A percentile compares a stretch with the other conserved stretches of the same genome.
These are phyloP conservation scores for Nannizzia gypsea DNA, from an alignment of 2,329 filamentous ascomycete species.

Conservation along the genomic window DNA sequence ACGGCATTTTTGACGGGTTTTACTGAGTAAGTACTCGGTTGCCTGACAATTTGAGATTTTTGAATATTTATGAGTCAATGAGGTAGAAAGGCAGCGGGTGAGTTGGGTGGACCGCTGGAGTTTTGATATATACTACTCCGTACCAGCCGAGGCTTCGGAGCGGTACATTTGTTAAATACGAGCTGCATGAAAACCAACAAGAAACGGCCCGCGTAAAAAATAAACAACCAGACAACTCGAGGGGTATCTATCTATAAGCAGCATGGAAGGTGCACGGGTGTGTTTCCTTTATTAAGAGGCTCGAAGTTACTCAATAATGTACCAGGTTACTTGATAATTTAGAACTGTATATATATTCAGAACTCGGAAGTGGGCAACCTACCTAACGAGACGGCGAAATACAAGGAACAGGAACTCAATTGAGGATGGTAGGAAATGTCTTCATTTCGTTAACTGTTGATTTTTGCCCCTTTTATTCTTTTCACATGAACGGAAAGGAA, in stretches of 20 bases:
- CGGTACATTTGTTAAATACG: too few species aligned
- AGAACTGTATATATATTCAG: background rate
- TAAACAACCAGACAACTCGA: too few species aligned
- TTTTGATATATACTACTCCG: too few species aligned
- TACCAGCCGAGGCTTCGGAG: too few species aligned
- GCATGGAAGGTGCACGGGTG: too few species aligned
- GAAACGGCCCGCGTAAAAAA: too few species aligned
- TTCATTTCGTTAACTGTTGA: background rate
- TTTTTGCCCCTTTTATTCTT: background rate
- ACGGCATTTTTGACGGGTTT: conserved; percentile 43
- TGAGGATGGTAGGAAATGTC: background rate
- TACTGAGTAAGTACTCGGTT: background rate
- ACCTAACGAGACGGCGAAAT: background rate
- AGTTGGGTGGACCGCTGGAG: background rate
- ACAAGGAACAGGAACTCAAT: background rate
- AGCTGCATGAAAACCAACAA: too few species aligned
- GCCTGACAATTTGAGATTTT: background rate
- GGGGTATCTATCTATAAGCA: too few species aligned
- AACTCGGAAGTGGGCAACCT: background rate
- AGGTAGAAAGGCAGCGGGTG: background rate
- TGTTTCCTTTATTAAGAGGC: too few species aligned
- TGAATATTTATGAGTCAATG: background rate
- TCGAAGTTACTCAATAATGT: too few species aligned
- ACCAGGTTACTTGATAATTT: background rate
- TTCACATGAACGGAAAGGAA: background rate